Conservation (phyloP, 1,284 basidiomycete genomes). For the Cronartium ribicola region DNA sequence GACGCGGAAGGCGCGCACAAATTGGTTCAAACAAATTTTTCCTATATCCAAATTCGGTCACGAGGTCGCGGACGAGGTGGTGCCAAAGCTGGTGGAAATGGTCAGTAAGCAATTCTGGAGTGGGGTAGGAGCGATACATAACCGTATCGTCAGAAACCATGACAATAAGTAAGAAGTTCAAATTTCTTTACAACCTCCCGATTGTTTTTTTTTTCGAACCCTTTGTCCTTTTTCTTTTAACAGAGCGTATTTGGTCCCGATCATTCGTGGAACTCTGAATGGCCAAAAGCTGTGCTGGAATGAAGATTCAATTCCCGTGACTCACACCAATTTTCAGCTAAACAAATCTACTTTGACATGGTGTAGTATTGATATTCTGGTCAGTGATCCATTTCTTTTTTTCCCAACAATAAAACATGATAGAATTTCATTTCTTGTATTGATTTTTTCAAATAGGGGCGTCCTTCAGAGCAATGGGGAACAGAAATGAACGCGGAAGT, state of each 20-base stretch:
- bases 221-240: not conserved
- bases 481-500: constrained; percentile 34
- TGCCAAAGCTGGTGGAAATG: constrained; percentile 18
- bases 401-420: not conserved
- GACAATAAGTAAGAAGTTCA: constrained; percentile 17
- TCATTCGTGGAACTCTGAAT: not conserved
- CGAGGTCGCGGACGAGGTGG: constrained; percentile 14
- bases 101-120: constrained; percentile 30
- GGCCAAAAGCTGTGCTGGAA: constrained; percentile 18
- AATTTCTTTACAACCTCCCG: not conserved
- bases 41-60: constrained; percentile 19
- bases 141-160: constrained; percentile 14
- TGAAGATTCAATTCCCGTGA: constrained; percentile 3
- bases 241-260: constrained; percentile 32
- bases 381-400: not conserved
- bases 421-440: not conserved
- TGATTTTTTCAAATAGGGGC: not conserved
- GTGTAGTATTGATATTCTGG: constrained; percentile 15
- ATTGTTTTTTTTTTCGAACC: not conserved
- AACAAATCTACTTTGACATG: constrained; percentile 34
- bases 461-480: not conserved
- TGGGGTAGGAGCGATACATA: constrained; percentile 29
- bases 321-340: constrained; percentile 23
- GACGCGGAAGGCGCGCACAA: constrained; percentile 2
- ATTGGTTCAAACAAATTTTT: constrained; percentile 39